These are phyloP conservation scores for Trichoderma gracile DNA, from an alignment of 2,329 filamentous ascomycete species.

Conservation along the genomic window DNA sequence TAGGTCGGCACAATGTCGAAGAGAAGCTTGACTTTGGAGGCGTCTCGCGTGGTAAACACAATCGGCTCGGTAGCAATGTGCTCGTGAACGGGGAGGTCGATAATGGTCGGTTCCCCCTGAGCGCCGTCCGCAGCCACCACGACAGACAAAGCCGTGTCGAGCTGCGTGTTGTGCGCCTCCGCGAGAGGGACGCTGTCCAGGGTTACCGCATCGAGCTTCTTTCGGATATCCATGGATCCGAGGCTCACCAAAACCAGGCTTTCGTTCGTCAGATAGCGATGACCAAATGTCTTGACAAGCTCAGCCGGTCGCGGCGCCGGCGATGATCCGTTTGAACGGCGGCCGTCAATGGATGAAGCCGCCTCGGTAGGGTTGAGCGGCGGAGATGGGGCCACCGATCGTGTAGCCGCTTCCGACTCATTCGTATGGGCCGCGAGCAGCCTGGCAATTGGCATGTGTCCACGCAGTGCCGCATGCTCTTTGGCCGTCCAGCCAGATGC, in stretches of 20 bases:
- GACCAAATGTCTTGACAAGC: constrained; percentile 91
- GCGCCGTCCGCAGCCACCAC: constrained; percentile 86
- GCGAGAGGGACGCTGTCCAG: constrained; percentile 85
- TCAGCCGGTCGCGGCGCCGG: constrained; percentile 60
- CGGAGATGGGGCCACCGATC: constrained; percentile 30
- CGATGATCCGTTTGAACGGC: constrained; percentile 55
- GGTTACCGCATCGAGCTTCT: constrained; percentile 75
- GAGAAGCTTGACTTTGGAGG: constrained; percentile 78
- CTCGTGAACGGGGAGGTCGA: constrained; percentile 91
- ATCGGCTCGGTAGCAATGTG: constrained; percentile 93
- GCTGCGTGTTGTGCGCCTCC: constrained; percentile 86
- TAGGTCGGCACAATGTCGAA: constrained; percentile 98
- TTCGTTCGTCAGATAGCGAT: constrained; percentile 87
- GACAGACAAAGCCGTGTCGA: constrained; percentile 90
- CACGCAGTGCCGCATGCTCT: constrained; percentile 88
- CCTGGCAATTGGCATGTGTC: constrained; percentile 78
- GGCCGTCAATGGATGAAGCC: constrained; percentile 63
- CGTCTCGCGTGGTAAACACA: constrained; percentile 78
- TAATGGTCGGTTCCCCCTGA: constrained; percentile 79
- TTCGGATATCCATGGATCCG: constrained; percentile 92
- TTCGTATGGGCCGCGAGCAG: constrained; percentile 59
- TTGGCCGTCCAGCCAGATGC: constrained; percentile 91
- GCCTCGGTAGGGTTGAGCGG: constrained; percentile 44
- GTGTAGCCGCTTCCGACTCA: constrained; percentile 36
- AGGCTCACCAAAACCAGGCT: constrained; percentile 90